Conservation (phyloP, 1,139 yeast genomes). For the Kluyveromyces marxianus region DNA sequence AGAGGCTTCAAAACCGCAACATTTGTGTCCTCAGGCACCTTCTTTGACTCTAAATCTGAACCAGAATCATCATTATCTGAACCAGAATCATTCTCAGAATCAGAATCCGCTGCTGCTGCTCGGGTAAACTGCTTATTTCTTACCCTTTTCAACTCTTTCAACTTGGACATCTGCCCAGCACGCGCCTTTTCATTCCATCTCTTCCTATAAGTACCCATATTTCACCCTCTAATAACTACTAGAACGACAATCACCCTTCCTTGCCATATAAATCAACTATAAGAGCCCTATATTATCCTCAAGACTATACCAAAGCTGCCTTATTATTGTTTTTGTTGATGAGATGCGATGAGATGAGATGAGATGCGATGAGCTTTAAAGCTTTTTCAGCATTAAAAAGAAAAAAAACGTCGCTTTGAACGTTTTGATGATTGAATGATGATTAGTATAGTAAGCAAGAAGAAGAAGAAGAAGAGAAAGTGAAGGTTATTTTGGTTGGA, state of each 20-base stretch:
- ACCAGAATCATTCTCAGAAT: constrained; percentile 6
- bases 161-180: constrained; percentile 76
- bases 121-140: constrained; percentile 62
- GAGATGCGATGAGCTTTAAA: constrained; percentile 22
- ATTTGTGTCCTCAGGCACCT: constrained; percentile 40
- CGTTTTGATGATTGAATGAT: constrained; percentile 1
- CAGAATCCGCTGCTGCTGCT: constrained; percentile 33
- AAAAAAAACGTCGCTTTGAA: constrained; percentile 4
- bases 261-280: too few relatives aligned
- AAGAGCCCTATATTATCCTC: too few relatives aligned
- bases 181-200: constrained; percentile 84
- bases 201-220: constrained; percentile 75
- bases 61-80: neutral
- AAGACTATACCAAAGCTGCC: neutral
- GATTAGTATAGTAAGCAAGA: too few relatives aligned
- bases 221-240: neutral
- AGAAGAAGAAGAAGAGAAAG: neutral
- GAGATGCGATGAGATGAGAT: constrained; percentile 7
- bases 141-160: constrained; percentile 57
- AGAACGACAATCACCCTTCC: neutral
- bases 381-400: constrained; percentile 1
- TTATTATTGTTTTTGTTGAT: neutral
- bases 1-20: constrained; percentile 50
- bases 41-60: neutral
- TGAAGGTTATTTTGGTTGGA: too few relatives aligned